Evolutionary conservation across 345 rosid species (phyloP).

Genomic region (Noccaea bulbosa): DNA sequence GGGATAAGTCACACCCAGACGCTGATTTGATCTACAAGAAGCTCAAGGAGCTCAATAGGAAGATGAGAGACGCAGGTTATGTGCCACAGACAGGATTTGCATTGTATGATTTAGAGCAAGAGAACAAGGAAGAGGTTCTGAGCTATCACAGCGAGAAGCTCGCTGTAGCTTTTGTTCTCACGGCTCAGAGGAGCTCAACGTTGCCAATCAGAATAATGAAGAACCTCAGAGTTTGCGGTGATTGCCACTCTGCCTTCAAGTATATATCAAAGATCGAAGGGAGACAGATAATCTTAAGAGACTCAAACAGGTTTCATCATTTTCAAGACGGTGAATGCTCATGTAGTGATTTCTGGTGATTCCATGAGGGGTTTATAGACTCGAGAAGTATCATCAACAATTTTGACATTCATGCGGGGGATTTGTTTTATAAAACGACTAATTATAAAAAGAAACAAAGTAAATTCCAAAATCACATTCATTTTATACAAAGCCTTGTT

Average conservation of each 20-base stretch:
- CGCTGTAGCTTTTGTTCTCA: slow-evolving; percentile 80
- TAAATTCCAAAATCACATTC: not conserved
- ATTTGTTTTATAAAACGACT: not conserved
- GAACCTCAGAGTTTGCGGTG: slow-evolving; percentile 86
- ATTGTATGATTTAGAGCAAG: slow-evolving; percentile 75
- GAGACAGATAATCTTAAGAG: slow-evolving; percentile 69
- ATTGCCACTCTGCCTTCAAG: slow-evolving; percentile 83
- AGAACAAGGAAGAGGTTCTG: slow-evolving; percentile 84
- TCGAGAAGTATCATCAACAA: not conserved
- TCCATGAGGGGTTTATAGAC: not conserved
- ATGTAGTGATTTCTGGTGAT: slow-evolving; percentile 84
- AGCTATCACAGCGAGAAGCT: slow-evolving; percentile 90
- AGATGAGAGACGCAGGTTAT: slow-evolving; percentile 80
- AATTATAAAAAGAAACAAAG: not conserved
- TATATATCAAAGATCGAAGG: slow-evolving; percentile 72
- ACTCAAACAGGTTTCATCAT: slow-evolving; percentile 92
- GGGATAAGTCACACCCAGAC: slow-evolving; percentile 74
- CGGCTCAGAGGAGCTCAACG: slow-evolving; percentile 53
- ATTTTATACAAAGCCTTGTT: slow-evolving; percentile 30
- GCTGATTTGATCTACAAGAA: slow-evolving; percentile 64
- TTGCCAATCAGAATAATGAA: slow-evolving; percentile 91
- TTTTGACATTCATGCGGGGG: not conserved
- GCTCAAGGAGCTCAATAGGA: slow-evolving; percentile 70
- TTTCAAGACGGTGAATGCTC: slow-evolving; percentile 77
- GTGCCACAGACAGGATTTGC: slow-evolving; percentile 78